Percentiles rank a stretch among this genome's conserved stretches.
These are phyloP conservation scores for Ploettnerulaceae sp. DNA, from an alignment of 2,329 filamentous ascomycete species.

Conservation along the genomic window DNA sequence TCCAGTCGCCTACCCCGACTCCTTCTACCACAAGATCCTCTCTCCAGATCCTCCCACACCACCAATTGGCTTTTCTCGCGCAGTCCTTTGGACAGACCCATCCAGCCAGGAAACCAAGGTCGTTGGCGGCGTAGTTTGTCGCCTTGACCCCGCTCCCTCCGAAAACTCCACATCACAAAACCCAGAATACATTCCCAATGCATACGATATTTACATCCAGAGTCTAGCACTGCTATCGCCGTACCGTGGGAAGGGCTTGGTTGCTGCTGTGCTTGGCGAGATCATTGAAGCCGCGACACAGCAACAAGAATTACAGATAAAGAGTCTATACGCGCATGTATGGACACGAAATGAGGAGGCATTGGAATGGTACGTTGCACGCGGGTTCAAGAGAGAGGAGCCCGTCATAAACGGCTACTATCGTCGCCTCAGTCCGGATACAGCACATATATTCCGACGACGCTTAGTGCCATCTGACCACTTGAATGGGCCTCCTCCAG, in stretches of 20 bases:
- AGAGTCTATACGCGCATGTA: slow-evolving; percentile 57
- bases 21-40: slow-evolving; percentile 54
- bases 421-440: slow-evolving; percentile 54
- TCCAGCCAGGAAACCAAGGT: slow-evolving; percentile 41
- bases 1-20: slow-evolving; percentile 58
- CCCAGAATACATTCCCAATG: slow-evolving; percentile 16
- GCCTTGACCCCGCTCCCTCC: slow-evolving; percentile 46
- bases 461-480: slow-evolving; percentile 32
- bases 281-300: slow-evolving; percentile 33
- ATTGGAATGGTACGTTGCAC: slow-evolving; percentile 55
- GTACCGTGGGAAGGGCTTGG: slow-evolving; percentile 56
- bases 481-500: slow-evolving; percentile 28
- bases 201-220: slow-evolving; percentile 57
- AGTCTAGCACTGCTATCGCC: slow-evolving; percentile 59
- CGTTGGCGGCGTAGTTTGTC: slow-evolving; percentile 58
- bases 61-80: slow-evolving; percentile 45
- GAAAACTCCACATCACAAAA: slow-evolving; percentile 15
- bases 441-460: slow-evolving; percentile 55
- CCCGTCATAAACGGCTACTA: slow-evolving; percentile 53
- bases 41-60: slow-evolving; percentile 44
- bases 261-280: slow-evolving; percentile 47
- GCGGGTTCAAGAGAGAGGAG: slow-evolving; percentile 50
- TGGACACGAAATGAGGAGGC: slow-evolving; percentile 64
- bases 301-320: slow-evolving; percentile 33
- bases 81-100: slow-evolving; percentile 52